Conservation (phyloP, 805 yeast species). For the Pichia deserticola region DNA sequence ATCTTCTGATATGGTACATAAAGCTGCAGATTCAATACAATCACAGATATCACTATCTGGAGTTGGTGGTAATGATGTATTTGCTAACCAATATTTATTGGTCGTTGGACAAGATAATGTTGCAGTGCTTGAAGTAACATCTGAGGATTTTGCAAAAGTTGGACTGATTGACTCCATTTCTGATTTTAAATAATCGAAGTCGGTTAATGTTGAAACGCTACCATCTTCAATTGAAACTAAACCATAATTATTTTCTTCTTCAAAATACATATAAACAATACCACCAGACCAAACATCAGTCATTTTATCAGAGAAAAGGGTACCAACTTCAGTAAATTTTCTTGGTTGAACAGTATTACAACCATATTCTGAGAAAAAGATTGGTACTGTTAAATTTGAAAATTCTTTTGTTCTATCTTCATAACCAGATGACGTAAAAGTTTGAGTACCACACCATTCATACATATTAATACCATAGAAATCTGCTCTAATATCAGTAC, state of each 20-base stretch:
- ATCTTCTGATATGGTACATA: slow-evolving; percentile 51
- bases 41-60: slow-evolving; percentile 62
- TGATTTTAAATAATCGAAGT: slow-evolving; percentile 49
- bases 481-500: slow-evolving; percentile 54
- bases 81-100: slow-evolving; percentile 57
- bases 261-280: slow-evolving; percentile 84
- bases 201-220: slow-evolving; percentile 50
- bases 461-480: slow-evolving; percentile 83
- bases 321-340: slow-evolving; percentile 64
- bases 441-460: slow-evolving; percentile 76
- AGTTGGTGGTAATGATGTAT: slow-evolving; percentile 66
- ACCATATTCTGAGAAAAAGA: slow-evolving; percentile 85
- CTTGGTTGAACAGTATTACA: slow-evolving; percentile 73
- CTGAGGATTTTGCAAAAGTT: slow-evolving; percentile 32
- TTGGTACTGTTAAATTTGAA: slow-evolving; percentile 65
- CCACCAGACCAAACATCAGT: slow-evolving; percentile 93
- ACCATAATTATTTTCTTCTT: slow-evolving; percentile 80
- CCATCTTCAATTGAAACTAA: slow-evolving; percentile 49
- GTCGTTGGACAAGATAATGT: slow-evolving; percentile 42
- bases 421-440: slow-evolving; percentile 60
- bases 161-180: slow-evolving; percentile 51
- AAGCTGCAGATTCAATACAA: slow-evolving; percentile 46
- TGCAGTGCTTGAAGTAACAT: slow-evolving; percentile 31
- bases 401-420: slow-evolving; percentile 64
- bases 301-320: slow-evolving; percentile 63